phyloP scores from a whole-genome alignment of 345 rosid genomes.

The Linum trigynum region DNA sequence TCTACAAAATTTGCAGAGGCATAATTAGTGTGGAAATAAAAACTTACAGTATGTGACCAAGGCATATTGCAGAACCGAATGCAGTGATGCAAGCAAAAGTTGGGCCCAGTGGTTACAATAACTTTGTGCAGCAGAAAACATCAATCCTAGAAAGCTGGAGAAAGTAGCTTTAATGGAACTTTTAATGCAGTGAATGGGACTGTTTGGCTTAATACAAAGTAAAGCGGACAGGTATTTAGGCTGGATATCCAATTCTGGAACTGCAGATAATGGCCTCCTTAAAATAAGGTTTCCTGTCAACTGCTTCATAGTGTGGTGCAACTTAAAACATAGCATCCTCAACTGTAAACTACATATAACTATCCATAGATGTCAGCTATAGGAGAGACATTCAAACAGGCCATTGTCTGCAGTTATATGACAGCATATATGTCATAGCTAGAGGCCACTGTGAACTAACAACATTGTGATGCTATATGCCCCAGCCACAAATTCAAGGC shows the following conservation, averaged over 20 bases:
- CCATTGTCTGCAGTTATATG: too few relatives aligned
- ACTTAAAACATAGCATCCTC: not conserved
- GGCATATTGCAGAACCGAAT: not conserved
- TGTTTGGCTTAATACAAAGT: not conserved
- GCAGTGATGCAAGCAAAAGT: not conserved
- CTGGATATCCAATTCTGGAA: not conserved
- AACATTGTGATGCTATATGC: too few relatives aligned
- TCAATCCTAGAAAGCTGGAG: not conserved
- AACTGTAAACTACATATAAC: not conserved
- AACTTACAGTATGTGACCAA: not conserved
- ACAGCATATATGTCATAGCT: too few relatives aligned
- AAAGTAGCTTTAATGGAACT: not conserved
- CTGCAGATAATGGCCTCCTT: not conserved
- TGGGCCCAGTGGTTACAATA: not conserved
- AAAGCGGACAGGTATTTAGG: not conserved
- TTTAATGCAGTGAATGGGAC: not conserved
- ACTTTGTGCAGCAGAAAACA: not conserved
- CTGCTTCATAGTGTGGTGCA: not conserved
- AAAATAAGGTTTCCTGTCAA: not conserved
- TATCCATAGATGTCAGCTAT: not conserved
- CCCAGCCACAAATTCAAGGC: too few relatives aligned
- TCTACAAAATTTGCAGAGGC: slow-evolving; percentile 30
- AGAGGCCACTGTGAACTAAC: too few relatives aligned
- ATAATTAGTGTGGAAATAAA: not conserved
- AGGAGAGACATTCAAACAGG: too few relatives aligned